A percentile compares a stretch with the other conserved stretches of the same genome.
These are phyloP conservation scores for Russula sp. DNA, from an alignment of 768 basidiomycete genomes.

Conservation along the genomic window DNA sequence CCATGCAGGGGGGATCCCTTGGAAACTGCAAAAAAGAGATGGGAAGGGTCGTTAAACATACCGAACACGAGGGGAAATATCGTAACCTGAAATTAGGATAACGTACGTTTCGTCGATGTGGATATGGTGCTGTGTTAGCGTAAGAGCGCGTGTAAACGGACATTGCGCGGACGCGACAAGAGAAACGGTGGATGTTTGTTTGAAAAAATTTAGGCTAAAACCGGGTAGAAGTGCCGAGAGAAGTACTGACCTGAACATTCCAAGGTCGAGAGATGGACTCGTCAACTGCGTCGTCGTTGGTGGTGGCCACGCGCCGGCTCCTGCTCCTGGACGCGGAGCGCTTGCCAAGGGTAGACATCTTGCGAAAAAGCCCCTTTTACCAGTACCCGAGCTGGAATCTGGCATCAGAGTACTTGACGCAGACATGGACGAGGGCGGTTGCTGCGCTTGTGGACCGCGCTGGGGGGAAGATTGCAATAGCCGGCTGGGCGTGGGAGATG, in stretches of 20 bases:
- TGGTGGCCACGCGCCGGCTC: neutral
- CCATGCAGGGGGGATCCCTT: conserved; percentile 28
- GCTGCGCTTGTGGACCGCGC: neutral
- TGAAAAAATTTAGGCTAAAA: neutral
- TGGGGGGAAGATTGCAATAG: neutral
- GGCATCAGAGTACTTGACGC: neutral
- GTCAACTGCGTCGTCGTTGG: conserved; percentile 14
- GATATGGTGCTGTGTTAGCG: conserved; percentile 24
- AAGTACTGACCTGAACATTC: conserved; percentile 28
- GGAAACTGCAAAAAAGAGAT: conserved; percentile 19
- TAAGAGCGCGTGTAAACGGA: neutral
- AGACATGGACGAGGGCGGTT: neutral
- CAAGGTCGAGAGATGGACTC: conserved; percentile 29
- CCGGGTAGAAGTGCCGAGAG: neutral
- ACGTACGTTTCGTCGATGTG: conserved; percentile 30
- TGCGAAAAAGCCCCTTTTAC: conserved; percentile 26
- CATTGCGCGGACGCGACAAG: neutral
- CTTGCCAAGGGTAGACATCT: conserved; percentile 23
- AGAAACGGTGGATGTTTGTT: neutral
- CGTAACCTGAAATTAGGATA: neutral
- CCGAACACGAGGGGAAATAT: neutral
- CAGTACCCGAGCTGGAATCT: neutral
- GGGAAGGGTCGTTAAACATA: neutral
- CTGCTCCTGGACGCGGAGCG: conserved; percentile 27
- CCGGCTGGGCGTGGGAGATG: conserved; percentile 27